Percentiles rank a stretch among this genome's conserved stretches.
Evolutionary conservation across 2,329 filamentous ascomycete species (phyloP).

Genomic region (Claviceps maximensis): DNA sequence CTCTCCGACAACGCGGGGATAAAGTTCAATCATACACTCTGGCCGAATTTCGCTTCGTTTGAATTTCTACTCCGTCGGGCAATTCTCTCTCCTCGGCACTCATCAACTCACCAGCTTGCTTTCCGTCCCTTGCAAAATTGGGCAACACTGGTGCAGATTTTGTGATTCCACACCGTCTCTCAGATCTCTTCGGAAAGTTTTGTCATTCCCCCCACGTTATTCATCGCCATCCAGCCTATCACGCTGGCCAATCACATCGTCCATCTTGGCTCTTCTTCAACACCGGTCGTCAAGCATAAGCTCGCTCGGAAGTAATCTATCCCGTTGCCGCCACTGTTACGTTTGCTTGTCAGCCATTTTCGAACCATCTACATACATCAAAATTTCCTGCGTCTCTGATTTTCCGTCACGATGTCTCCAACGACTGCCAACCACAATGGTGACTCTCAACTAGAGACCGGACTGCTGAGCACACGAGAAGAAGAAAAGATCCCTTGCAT

Average conservation of each 20-base stretch:
- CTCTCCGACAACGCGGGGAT: background rate
- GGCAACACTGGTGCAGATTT: background rate
- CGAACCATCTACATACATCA: background rate
- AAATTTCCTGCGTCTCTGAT: background rate
- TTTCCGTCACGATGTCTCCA: constrained; percentile 8
- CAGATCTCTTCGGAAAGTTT: background rate
- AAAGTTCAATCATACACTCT: background rate
- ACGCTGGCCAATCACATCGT: background rate
- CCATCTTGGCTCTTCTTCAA: background rate
- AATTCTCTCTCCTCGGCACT: background rate
- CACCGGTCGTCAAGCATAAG: background rate
- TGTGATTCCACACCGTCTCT: background rate
- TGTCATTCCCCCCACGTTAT: background rate
- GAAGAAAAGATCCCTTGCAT: constrained; percentile 12
- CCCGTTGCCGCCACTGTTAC: background rate
- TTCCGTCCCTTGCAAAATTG: background rate
- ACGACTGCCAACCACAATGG: background rate
- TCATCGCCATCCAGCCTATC: background rate
- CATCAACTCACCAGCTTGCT: background rate
- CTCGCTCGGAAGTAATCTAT: background rate
- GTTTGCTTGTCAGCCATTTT: background rate
- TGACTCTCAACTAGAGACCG: constrained; percentile 11
- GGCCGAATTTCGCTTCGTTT: no score
- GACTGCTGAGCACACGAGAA: constrained; percentile 11
- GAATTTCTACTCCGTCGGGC: background rate